Evolutionary conservation across 1,139 yeast species (phyloP).

Genomic region (Blastobotrys serpentis): DNA sequence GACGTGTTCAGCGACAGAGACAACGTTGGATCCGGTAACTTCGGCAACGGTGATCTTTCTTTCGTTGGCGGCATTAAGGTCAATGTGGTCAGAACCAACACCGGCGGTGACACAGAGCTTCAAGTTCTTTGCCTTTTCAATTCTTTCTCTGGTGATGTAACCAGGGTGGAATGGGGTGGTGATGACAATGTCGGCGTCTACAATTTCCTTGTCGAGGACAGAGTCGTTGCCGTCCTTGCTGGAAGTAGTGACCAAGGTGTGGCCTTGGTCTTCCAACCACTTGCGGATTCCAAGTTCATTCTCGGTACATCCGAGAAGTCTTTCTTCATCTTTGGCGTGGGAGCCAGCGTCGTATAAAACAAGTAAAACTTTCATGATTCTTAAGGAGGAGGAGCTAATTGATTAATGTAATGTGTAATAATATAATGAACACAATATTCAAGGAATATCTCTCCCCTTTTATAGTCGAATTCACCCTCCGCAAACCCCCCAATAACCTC

Average conservation of each 20-base stretch:
- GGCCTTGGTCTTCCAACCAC: constrained; percentile 66
- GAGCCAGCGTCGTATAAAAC: constrained; percentile 38
- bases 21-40: constrained; percentile 81
- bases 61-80: constrained; percentile 69
- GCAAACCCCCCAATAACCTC: no score
- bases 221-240: constrained; percentile 68
- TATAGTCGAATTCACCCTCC: no score
- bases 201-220: constrained; percentile 60
- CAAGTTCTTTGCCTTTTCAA: constrained; percentile 69
- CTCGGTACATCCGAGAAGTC: constrained; percentile 68
- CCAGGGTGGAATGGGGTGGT: constrained; percentile 87
- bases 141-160: constrained; percentile 64
- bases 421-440: no score
- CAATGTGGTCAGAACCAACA: constrained; percentile 82
- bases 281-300: constrained; percentile 71
- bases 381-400: no score
- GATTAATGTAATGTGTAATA: no score
- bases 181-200: constrained; percentile 71
- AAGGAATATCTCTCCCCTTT: background rate
- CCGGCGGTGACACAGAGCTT: constrained; percentile 78
- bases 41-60: constrained; percentile 64
- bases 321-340: constrained; percentile 60
- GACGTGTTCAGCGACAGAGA: constrained; percentile 80
- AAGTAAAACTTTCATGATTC: constrained; percentile 33
- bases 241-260: constrained; percentile 62